Conservation (phyloP, 2,329 filamentous ascomycete genomes). For the Pseudogymnoascus sp. region DNA sequence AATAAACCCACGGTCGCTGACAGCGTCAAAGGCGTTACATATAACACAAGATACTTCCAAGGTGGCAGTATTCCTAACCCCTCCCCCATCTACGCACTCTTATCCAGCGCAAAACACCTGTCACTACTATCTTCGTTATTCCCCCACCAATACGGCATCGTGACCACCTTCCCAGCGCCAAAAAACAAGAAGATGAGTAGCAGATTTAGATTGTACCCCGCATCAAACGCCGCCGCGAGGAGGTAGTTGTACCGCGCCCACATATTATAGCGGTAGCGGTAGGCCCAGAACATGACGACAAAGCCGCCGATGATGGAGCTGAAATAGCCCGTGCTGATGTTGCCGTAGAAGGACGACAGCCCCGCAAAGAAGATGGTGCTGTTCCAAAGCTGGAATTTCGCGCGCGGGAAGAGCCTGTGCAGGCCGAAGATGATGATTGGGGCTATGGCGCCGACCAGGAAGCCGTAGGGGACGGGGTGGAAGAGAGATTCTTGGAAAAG, state of each 20-base stretch:
- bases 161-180: slow-evolving; percentile 46
- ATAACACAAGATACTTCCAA: neutral
- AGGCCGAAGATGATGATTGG: slow-evolving; percentile 43
- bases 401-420: slow-evolving; percentile 44
- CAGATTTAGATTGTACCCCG: slow-evolving; percentile 56
- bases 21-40: neutral
- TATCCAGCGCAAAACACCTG: slow-evolving; percentile 48
- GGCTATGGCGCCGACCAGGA: slow-evolving; percentile 41
- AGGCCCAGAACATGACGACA: slow-evolving; percentile 53
- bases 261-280: slow-evolving; percentile 46
- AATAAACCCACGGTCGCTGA: neutral
- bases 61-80: neutral
- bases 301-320: slow-evolving; percentile 52
- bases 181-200: slow-evolving; percentile 55
- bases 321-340: slow-evolving; percentile 52
- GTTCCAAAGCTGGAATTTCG: slow-evolving; percentile 49
- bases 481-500: slow-evolving; percentile 44
- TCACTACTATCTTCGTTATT: slow-evolving; percentile 49
- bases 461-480: slow-evolving; percentile 44
- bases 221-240: slow-evolving; percentile 53
- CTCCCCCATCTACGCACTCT: neutral
- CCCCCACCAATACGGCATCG: slow-evolving; percentile 59
- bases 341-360: slow-evolving; percentile 51
- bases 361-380: slow-evolving; percentile 55
- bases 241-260: slow-evolving; percentile 57